These are phyloP conservation scores for Kodamaea fungicola DNA, from an alignment of 1,139 yeast genomes.

Conservation along the genomic window DNA sequence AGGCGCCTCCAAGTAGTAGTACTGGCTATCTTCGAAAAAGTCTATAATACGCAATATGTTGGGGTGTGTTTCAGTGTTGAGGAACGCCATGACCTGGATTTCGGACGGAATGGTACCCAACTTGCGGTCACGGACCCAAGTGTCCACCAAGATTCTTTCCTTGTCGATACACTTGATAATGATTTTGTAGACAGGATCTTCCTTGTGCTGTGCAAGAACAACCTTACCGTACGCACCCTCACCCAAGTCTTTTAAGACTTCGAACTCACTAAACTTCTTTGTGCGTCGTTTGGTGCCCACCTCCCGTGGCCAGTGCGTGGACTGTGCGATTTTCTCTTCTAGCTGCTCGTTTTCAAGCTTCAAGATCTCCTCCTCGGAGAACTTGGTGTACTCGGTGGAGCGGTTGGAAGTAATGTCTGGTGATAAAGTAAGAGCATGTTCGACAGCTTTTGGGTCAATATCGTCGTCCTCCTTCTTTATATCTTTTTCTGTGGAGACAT, in stretches of 20 bases:
- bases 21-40: conserved; percentile 86
- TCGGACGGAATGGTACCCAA: conserved; percentile 94
- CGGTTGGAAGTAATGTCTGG: background rate
- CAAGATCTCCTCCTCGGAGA: conserved; percentile 41
- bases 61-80: conserved; percentile 76
- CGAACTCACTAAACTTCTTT: conserved; percentile 69
- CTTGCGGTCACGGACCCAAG: conserved; percentile 92
- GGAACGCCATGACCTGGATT: conserved; percentile 83
- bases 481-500: conserved; percentile 4
- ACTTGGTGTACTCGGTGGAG: conserved; percentile 13
- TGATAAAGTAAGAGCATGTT: background rate
- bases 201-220: conserved; percentile 67
- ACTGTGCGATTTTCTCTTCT: conserved; percentile 28
- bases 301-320: conserved; percentile 49
- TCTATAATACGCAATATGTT: conserved; percentile 82
- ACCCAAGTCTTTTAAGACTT: conserved; percentile 74
- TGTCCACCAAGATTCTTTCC: conserved; percentile 88
- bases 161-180: conserved; percentile 88
- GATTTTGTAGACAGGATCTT: conserved; percentile 60
- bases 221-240: conserved; percentile 98
- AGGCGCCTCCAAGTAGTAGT: conserved; percentile 86
- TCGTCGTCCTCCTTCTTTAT: conserved; percentile 1
- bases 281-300: conserved; percentile 62
- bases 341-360: conserved; percentile 43
- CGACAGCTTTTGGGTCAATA: background rate